Evolutionary conservation across 2,329 filamentous ascomycete species (phyloP).

Genomic region (Ambrosiella beaveri): DNA sequence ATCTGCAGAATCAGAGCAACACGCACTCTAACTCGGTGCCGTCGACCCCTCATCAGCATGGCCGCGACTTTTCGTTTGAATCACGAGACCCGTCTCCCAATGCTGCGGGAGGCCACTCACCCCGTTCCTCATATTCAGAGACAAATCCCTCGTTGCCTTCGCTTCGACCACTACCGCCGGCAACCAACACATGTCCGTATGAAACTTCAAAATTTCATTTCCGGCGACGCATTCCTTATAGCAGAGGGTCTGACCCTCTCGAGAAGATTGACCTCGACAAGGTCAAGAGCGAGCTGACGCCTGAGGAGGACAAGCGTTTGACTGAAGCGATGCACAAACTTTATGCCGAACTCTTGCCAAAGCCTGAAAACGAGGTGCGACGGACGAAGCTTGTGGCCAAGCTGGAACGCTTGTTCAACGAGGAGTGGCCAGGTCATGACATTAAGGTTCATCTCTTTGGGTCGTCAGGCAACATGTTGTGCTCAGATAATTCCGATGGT

Average conservation of each 20-base stretch:
- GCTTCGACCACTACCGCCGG: slow-evolving; percentile 44
- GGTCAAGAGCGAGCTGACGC: slow-evolving; percentile 51
- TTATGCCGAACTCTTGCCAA: slow-evolving; percentile 73
- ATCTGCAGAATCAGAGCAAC: slow-evolving; percentile 14
- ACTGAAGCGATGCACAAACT: slow-evolving; percentile 70
- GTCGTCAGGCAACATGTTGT: slow-evolving; percentile 90
- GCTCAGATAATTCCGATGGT: slow-evolving; percentile 94
- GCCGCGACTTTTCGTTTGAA: slow-evolving; percentile 63
- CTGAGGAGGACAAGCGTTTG: slow-evolving; percentile 57
- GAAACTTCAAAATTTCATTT: slow-evolving; percentile 73
- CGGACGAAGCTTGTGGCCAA: slow-evolving; percentile 66
- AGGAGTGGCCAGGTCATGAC: slow-evolving; percentile 78
- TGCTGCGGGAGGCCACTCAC: slow-evolving; percentile 62
- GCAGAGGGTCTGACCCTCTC: slow-evolving; percentile 62
- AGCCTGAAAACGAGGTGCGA: slow-evolving; percentile 57
- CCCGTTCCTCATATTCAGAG: slow-evolving; percentile 79
- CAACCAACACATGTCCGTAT: slow-evolving; percentile 56
- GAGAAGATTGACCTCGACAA: slow-evolving; percentile 55
- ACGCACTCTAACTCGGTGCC: slow-evolving; percentile 74
- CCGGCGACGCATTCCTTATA: slow-evolving; percentile 80
- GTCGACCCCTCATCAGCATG: slow-evolving; percentile 79
- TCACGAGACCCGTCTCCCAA: slow-evolving; percentile 68
- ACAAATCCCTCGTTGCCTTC: slow-evolving; percentile 59
- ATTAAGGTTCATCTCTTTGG: slow-evolving; percentile 90
- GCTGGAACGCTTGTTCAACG: slow-evolving; percentile 71